Base-by-base conservation (phyloP, 140 eudicot genomes). In the Eryngium alpinum region DNA sequence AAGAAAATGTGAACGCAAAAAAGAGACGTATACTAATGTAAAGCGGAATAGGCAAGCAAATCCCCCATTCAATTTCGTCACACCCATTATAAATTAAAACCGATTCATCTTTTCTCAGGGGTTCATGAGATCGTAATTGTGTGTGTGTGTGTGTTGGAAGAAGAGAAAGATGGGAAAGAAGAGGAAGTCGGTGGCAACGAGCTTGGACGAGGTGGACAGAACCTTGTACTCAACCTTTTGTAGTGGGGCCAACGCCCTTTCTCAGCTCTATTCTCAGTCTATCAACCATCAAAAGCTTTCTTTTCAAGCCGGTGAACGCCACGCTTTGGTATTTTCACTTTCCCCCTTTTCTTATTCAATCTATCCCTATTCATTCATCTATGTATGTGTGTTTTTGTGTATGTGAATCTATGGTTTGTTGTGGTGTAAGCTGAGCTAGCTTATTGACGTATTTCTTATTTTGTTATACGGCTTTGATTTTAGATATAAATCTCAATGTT, bases 201-300 rank as follows among this genome's bases (percentile, higher is more conserved):
- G 89, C 86, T 88, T 92, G 4, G 97, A 92, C 49, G 97, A 92
- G 89, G 97, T 90, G 81, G 97, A 92, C 86, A 92, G 94, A 62
- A 87, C 92, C 73, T 84, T 92, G 90, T 92, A 92, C 84, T 81
- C 94, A 27, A 72, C 88, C 0, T 92, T 92, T 79, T 87, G 86
- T 81, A 82, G 85, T 84, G 97, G 91, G 6, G 97, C 97, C 12
- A 92, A 90, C 69, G 89, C 92, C 31, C 84, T 92, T 49, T 92
- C 97, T 27, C 97, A 90, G 89, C 94, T 92, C 81, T 92, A 92
- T 81, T 85, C 97, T 18, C 94, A 90, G 77, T 89, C 94, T 71
- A 85, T 88, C 81, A 85, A 84, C 81, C 94, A 90, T 29, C 94
- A 92, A 74, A 88, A 86, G 71, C 88, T 92, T n/a, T 88, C 94